Percentiles rank a stretch among this genome's conserved stretches.
phyloP scores from a whole-genome alignment of 352 stramenopile species.

The Pythium folliculosum region DNA sequence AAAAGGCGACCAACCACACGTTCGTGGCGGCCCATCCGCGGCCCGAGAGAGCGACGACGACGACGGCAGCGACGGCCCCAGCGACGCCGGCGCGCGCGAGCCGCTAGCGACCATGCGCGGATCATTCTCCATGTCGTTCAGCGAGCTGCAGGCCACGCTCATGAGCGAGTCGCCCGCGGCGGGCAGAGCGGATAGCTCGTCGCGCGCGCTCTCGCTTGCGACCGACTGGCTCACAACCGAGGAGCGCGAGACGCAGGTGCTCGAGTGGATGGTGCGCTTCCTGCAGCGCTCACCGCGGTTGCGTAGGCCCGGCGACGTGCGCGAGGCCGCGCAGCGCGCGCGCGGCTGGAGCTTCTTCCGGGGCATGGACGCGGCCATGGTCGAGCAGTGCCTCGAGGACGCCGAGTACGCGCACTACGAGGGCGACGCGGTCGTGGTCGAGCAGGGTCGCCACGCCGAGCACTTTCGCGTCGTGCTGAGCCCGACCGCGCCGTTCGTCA shows the following conservation, averaged over 20 bases:
- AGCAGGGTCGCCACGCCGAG: constrained; percentile 37
- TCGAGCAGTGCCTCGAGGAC: constrained; percentile 53
- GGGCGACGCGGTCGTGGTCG: constrained; percentile 40
- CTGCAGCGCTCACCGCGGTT: constrained; percentile 36
- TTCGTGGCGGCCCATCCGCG: neutral
- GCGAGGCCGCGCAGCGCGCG: constrained; percentile 33
- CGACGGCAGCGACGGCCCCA: neutral
- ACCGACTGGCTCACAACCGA: constrained; percentile 27
- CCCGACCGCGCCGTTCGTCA: constrained; percentile 41
- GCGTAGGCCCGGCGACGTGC: constrained; percentile 31
- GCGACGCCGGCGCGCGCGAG: neutral
- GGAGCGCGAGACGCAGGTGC: constrained; percentile 36
- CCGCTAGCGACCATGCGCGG: constrained; percentile 8
- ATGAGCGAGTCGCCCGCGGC: constrained; percentile 16
- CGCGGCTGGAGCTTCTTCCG: constrained; percentile 56
- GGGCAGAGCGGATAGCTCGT: neutral
- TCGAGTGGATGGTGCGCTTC: constrained; percentile 44
- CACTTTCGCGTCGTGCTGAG: constrained; percentile 58
- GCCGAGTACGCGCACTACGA: constrained; percentile 41
- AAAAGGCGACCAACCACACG: neutral
- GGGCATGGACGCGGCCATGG: constrained; percentile 46
- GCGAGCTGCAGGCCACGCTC: constrained; percentile 30
- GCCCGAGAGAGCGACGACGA: neutral
- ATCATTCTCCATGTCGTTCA: constrained; percentile 36
- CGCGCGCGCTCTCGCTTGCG: neutral